These are phyloP conservation scores for Streptanthus diversifolius DNA, from an alignment of 345 rosid genomes.

Conservation along the genomic window DNA sequence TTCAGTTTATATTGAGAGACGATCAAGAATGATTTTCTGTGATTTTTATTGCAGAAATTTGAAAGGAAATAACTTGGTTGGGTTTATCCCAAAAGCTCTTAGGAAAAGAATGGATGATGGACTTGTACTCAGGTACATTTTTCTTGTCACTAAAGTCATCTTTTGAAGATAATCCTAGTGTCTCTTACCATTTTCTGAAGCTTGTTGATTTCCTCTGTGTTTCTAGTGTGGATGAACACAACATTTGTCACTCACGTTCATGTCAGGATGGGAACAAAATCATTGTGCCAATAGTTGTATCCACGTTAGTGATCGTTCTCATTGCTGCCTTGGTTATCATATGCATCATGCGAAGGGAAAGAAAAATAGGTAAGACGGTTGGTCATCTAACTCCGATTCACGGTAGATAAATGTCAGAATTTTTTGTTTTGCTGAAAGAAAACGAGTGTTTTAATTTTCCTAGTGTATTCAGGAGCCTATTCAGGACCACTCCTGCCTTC, in stretches of 20 bases:
- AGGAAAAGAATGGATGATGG: constrained; percentile 32
- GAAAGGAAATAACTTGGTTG: constrained; percentile 49
- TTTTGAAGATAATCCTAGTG: neutral
- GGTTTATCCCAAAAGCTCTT: constrained; percentile 45
- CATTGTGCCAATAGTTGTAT: constrained; percentile 37
- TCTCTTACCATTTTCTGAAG: neutral
- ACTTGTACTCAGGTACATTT: constrained; percentile 43
- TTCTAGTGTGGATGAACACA: constrained; percentile 42
- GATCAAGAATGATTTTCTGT: neutral
- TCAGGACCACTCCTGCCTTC: constrained; percentile 35
- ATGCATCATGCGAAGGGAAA: constrained; percentile 34
- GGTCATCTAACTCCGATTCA: neutral
- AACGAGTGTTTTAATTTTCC: neutral
- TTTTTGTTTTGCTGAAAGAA: neutral
- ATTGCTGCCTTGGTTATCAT: constrained; percentile 28
- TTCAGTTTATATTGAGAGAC: neutral
- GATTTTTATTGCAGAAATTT: constrained; percentile 36
- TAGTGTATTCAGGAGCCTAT: constrained; percentile 31
- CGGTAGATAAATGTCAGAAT: neutral
- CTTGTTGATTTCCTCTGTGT: constrained; percentile 14
- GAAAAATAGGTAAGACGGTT: constrained; percentile 31
- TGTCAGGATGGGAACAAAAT: constrained; percentile 39
- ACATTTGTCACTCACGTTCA: constrained; percentile 40
- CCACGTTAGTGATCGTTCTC: constrained; percentile 21
- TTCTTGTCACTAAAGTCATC: neutral